These are phyloP conservation scores for Onygenales sp. DNA, from an alignment of 2,329 filamentous ascomycete species.

Conservation along the genomic window DNA sequence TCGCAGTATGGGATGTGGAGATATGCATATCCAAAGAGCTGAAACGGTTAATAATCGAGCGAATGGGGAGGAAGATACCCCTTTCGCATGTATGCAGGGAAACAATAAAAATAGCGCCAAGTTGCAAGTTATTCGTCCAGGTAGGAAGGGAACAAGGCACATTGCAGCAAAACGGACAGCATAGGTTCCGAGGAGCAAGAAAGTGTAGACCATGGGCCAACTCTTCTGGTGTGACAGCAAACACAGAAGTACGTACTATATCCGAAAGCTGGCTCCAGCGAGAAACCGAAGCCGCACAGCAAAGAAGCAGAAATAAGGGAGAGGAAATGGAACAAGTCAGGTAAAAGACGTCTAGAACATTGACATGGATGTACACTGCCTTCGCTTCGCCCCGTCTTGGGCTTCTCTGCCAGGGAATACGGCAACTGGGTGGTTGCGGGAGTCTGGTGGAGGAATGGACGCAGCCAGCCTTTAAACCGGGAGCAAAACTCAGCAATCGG, in stretches of 20 bases:
- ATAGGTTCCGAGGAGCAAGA: background rate
- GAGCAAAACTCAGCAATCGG: background rate
- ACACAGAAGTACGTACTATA: background rate
- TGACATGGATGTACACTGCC: background rate
- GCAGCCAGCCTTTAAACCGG: conserved; percentile 2
- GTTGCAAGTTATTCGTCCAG: background rate
- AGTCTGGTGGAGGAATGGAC: background rate
- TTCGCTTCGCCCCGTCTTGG: conserved; percentile 1
- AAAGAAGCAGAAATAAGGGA: background rate
- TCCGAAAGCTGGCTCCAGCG: background rate
- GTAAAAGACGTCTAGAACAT: background rate
- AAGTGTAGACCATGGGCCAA: background rate
- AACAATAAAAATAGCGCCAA: background rate
- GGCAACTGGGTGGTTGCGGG: background rate
- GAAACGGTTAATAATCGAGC: no score
- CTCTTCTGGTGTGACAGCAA: background rate
- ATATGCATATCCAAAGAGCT: no score
- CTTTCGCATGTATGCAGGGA: background rate
- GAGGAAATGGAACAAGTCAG: background rate
- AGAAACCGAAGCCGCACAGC: background rate
- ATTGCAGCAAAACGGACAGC: background rate
- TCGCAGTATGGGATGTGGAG: no score
- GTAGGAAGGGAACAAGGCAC: background rate
- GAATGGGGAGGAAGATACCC: no score
- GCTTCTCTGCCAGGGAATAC: background rate